These are phyloP conservation scores for Coprinopsis marcescibilis DNA, from an alignment of 768 basidiomycete species.

Conservation along the genomic window DNA sequence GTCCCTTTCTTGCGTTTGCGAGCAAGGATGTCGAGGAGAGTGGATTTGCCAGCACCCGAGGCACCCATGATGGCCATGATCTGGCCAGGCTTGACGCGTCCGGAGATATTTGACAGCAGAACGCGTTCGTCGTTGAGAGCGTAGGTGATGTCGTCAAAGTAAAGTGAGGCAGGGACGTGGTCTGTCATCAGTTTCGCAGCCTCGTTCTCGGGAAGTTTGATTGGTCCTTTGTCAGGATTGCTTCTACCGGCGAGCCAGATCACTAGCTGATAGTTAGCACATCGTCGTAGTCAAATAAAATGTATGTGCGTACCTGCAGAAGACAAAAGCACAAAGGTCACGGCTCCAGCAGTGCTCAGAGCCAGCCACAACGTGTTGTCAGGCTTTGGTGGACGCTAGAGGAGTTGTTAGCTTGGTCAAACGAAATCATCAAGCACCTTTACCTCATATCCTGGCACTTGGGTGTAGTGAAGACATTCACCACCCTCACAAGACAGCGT, in stretches of 20 bases:
- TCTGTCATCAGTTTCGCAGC: conserved; percentile 85
- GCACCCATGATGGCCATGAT: conserved; percentile 96
- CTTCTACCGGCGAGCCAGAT: conserved; percentile 91
- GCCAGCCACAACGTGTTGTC: conserved; percentile 81
- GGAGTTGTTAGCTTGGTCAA: not conserved
- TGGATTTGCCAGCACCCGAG: conserved; percentile 94
- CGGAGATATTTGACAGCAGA: conserved; percentile 79
- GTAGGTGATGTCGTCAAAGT: conserved; percentile 85
- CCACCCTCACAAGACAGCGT: conserved; percentile 83
- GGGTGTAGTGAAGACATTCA: conserved; percentile 89
- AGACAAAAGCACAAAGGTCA: conserved; percentile 64
- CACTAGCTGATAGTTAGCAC: conserved; percentile 26
- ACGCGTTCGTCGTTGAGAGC: conserved; percentile 51
- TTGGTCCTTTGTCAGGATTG: conserved; percentile 60
- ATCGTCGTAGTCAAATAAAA: not conserved
- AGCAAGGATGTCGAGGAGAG: conserved; percentile 93
- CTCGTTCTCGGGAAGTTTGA: conserved; percentile 77
- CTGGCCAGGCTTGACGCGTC: conserved; percentile 82
- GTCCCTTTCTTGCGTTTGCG: conserved; percentile 79
- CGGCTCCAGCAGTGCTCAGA: conserved; percentile 75
- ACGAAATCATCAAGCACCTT: conserved; percentile 15
- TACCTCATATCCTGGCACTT: conserved; percentile 90
- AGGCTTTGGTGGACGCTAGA: conserved; percentile 71
- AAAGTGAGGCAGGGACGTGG: conserved; percentile 90
- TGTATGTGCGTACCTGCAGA: conserved; percentile 43